Percentiles rank a stretch among this genome's conserved stretches.
These are phyloP conservation scores for Geotrichum fermentans DNA, from an alignment of 1,139 yeast species.

Conservation along the genomic window DNA sequence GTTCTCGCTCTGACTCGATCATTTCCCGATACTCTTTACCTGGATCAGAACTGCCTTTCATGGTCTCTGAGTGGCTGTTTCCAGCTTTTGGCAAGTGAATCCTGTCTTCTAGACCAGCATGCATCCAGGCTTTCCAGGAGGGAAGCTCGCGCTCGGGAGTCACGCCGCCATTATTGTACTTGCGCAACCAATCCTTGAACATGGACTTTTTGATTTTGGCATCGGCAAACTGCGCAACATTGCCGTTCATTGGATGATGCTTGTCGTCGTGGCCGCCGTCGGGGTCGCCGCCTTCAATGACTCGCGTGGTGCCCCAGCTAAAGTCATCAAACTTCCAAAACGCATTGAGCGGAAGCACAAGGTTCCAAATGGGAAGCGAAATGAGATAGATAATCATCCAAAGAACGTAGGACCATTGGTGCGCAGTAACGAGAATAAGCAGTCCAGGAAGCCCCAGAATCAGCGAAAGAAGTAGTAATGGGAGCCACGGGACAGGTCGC, in stretches of 20 bases:
- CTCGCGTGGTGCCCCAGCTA: constrained; percentile 92
- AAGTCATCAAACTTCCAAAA: constrained; percentile 94
- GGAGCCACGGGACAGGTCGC: constrained; percentile 70
- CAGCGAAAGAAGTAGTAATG: constrained; percentile 67
- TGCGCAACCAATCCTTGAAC: constrained; percentile 1
- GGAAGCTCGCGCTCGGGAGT: not conserved
- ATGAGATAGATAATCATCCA: constrained; percentile 75
- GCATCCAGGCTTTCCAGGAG: not conserved
- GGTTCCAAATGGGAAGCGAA: constrained; percentile 89
- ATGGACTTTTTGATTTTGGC: constrained; percentile 12
- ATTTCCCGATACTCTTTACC: too few species aligned
- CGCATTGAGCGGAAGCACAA: constrained; percentile 77
- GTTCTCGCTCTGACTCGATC: too few species aligned
- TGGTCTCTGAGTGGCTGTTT: too few species aligned
- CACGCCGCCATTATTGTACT: not conserved
- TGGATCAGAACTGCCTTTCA: too few species aligned
- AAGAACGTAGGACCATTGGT: constrained; percentile 60
- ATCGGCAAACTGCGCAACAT: constrained; percentile 8
- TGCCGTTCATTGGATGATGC: not conserved
- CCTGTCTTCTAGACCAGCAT: too few species aligned
- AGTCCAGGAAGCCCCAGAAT: constrained; percentile 83
- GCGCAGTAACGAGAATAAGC: constrained; percentile 75
- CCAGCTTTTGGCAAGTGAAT: too few species aligned
- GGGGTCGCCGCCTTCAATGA: constrained; percentile 52
- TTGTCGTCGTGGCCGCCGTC: not conserved